These are phyloP conservation scores for Aspergillus ochraceoroseus DNA, from an alignment of 2,329 filamentous ascomycete species.

Conservation along the genomic window DNA sequence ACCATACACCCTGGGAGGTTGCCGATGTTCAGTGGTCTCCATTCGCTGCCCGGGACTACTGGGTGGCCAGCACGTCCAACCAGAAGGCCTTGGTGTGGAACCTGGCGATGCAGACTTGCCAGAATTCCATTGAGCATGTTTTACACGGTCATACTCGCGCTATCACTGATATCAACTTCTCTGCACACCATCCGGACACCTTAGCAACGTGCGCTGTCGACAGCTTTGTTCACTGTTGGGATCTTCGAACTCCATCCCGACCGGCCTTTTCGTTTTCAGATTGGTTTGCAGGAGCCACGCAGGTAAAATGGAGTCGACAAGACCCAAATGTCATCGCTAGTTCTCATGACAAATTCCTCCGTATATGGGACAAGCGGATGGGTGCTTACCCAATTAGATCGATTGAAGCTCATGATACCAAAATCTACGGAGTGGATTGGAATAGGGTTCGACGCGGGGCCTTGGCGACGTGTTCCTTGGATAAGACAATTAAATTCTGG, in stretches of 20 bases:
- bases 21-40: conserved; percentile 97
- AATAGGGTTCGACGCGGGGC: conserved; percentile 68
- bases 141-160: conserved; percentile 79
- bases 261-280: conserved; percentile 80
- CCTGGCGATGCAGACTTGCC: conserved; percentile 63
- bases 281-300: conserved; percentile 88
- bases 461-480: conserved; percentile 81
- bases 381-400: conserved; percentile 72
- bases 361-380: conserved; percentile 85
- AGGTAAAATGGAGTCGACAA: conserved; percentile 91
- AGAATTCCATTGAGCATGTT: conserved; percentile 82
- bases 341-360: conserved; percentile 79
- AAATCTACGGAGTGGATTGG: conserved; percentile 96
- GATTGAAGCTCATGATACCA: conserved; percentile 82
- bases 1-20: conserved; percentile 88
- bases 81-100: conserved; percentile 95
- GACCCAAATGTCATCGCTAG: conserved; percentile 83
- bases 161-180: conserved; percentile 96
- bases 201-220: conserved; percentile 89
- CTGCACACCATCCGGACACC: conserved; percentile 82
- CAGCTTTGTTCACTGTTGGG: conserved; percentile 90
- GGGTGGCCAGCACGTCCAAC: conserved; percentile 91
- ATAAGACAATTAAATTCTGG: conserved; percentile 92
- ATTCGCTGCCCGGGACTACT: conserved; percentile 81
- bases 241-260: conserved; percentile 67